Base-by-base conservation (phyloP, 495 filamentous ascomycete species). In the Aspergillus biplanus region DNA sequence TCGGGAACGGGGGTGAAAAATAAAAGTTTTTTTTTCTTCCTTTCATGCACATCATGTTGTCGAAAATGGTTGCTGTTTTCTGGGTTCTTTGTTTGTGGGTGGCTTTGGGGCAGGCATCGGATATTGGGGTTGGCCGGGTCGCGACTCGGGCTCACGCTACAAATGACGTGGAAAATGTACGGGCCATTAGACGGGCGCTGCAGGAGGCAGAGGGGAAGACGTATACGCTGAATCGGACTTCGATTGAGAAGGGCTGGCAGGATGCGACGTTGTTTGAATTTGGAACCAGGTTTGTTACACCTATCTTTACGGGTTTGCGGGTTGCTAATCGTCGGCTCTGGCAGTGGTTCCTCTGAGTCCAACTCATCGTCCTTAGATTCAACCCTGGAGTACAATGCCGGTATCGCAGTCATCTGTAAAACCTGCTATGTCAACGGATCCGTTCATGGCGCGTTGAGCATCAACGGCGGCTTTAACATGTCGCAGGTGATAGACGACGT, bases 361-460 rank as follows among this genome's bases (percentile, higher is more conserved):
- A 15, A 33, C 8, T 27, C 21, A 27, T 27, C 21, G 21, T 27
- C 21, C 21, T 27, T 27, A 27, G n/a, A 35, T 31, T 21, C 42
- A 58, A 48, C 42, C 13, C 13, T 49, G 16, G 42, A 58, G 12
- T 12, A 48, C 42, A 6, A 49, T 16, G 42, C 21, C 21, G 56
- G 42, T 32, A 27, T 58, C 32, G 12, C 44, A 33, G 56, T 58
- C 15, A 49, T 31, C 42, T 58, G 56, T 44, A 58, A 35, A 48
- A 31, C 56, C 21, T 58, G 56, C 56, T 58, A 58, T 7, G 18
- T 58, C 32, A 58, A 58, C 16, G 56, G 56, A 7, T 48, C 56
- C 31, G 44, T 58, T 15, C 16, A 44, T 18, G 42, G 56, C 42
- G n/a, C 21, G n/a, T 34, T 58, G 6, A 48, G 42, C 21, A 33